Conservation (phyloP, 208 protist species). For the Trypanosoma avium region DNA sequence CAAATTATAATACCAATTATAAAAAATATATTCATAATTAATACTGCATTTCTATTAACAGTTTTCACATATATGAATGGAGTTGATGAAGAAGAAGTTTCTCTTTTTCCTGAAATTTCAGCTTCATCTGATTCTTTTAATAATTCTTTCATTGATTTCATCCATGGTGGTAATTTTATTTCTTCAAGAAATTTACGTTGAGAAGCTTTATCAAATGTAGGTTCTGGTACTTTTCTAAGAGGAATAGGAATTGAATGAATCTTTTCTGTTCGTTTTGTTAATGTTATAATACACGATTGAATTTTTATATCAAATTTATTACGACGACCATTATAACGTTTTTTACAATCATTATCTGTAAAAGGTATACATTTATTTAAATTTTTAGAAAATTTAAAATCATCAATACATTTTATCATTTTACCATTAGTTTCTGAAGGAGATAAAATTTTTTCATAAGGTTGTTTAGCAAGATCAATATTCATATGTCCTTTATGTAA, state of each 20-base stretch:
- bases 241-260: not conserved
- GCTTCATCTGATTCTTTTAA: not conserved
- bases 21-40: conserved; percentile 1
- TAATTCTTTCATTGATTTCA: conserved; percentile 3
- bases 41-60: not conserved
- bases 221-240: not conserved
- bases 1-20: not conserved
- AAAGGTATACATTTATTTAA: not conserved
- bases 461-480: not conserved
- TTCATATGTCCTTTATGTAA: not conserved
- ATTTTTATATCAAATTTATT: not conserved
- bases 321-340: not conserved
- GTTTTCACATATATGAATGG: not conserved
- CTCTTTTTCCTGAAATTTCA: too few relatives aligned
- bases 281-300: not conserved
- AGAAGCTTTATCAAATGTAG: not conserved
- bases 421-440: not conserved
- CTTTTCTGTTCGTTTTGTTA: not conserved
- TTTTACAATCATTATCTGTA: not conserved
- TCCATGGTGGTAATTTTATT: not conserved
- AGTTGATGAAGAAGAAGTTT: not conserved
- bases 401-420: not conserved
- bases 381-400: not conserved
- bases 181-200: not conserved
- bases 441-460: not conserved